Base-by-base conservation (phyloP, 2,329 filamentous ascomycete genomes). In the Colletotrichum aenigma region DNA sequence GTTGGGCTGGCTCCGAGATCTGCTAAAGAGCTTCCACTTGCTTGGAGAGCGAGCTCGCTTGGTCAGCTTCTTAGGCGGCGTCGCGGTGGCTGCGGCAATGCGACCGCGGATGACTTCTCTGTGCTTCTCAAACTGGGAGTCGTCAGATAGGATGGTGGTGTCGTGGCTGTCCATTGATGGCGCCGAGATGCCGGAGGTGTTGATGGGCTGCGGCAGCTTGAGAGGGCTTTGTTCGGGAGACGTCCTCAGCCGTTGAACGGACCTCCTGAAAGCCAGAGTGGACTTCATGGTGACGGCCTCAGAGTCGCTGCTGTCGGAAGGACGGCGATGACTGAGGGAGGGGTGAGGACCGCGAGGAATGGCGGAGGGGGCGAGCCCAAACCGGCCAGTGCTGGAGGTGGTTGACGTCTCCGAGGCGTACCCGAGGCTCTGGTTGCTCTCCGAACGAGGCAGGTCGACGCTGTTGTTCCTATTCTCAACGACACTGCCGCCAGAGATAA, bases 11-110 rank as follows among this genome's bases (percentile, higher is more conserved):
- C 82, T 87, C 34, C 91, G 89, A 0, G 89, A 89, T 62, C 91
- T 87, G 65, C 91, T 88, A 78, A 93, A 93, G 15, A 93, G 81
- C 77, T 92, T 93, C 92, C 92, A 93, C 78, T 89, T 92, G 9
- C 89, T 87, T 28, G 91, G 91, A 30, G 90, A 91, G 58, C 86
- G 88, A 2, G 88, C 81, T 69, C 87, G 86, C 81, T 92, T 93
- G 26, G 87, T 86, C 26, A 91, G 82, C 81, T 92, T 93, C 82
- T 89, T 92, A 0, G 89, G 84, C 1, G 81, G 70, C 4, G 77
- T 61, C 34, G 80, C 81, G 24, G 80, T 78, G 26, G 77, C 80
- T 77, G 82, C 66, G 28, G 81, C 78, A 13, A 81, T 74, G 8
- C 81, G 80, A 6, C 84, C 83, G 10, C 80, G 82, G 8, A 82